Evolutionary conservation across 257 asterid species (phyloP), one percentile per base, ranked within the genome.

Genomic region (Lycium barbarum): DNA sequence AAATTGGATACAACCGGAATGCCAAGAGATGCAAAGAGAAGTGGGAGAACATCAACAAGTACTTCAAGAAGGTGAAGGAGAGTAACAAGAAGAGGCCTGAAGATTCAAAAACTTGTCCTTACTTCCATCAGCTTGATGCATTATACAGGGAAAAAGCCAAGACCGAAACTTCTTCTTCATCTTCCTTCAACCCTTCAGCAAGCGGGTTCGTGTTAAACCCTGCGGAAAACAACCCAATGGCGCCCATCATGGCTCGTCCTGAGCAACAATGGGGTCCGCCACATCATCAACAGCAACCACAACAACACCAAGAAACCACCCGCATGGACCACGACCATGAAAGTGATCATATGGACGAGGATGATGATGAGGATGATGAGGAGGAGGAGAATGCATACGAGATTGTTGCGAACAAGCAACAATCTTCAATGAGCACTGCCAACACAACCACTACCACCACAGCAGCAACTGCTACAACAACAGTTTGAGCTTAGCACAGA

Each of bases 31-130:
- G 99, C 92, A 97, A 97, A 81, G 99, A 97, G 90, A 97, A 97
- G 78, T 97, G 99, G 99, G 99, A 97, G 90, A 97, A 97, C 83
- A 97, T 95, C 84, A 96, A 96, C 90, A 96, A 96, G 51, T 96
- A 96, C 83, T 96, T 88, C 93, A 96, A 96, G 90, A 96, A 96
- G n/a, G 98, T 96, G 62, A 96, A 96, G 57, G 98, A 95, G 40
- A 92, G 97, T 86, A 96, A 87, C 89, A 93, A 92, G 86, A 96
- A 87, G 67, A 82, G 99, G 59, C 94, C 96, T 11, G 94, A 96
- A 47, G 98, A 96, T 78, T 91, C 98, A 14, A 96, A 95, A 26
- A 96, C 99, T 0, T 96, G 99, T 82, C 99, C 99, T 0, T 96
- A 96, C 66, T 96, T 93, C 81, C 92, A 95, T 82, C 92, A 90